phyloP scores from a whole-genome alignment of 192 early-diverging fungal genomes.

The Phycomyces blakesleeanus region DNA sequence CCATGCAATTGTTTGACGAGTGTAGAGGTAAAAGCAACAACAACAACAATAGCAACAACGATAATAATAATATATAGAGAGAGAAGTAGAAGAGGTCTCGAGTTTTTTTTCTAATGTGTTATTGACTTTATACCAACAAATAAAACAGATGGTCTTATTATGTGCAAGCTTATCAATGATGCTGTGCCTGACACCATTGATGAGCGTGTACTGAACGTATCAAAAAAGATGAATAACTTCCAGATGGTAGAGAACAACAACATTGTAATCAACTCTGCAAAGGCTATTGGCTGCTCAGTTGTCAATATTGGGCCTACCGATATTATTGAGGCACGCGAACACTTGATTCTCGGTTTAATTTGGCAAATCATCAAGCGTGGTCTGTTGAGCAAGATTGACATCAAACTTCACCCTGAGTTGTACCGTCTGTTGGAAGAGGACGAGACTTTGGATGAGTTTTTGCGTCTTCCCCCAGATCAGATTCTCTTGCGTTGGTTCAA shows the following conservation, averaged over 20 bases:
- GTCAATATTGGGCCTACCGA: conserved; percentile 98
- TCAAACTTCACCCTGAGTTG: conserved; percentile 96
- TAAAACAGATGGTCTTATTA: conserved; percentile 84
- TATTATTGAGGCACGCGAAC: conserved; percentile 93
- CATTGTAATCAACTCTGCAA: conserved; percentile 97
- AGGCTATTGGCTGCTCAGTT: conserved; percentile 97
- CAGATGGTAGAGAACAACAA: conserved; percentile 99
- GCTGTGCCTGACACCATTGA: conserved; percentile 95
- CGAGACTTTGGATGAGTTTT: conserved; percentile 91
- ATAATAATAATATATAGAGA: too few relatives aligned
- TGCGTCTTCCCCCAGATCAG: conserved; percentile 92
- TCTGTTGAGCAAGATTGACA: conserved; percentile 93
- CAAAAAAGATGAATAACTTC: conserved; percentile 88
- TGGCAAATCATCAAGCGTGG: conserved; percentile 99
- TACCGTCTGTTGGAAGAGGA: conserved; percentile 91
- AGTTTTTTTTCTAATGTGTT: too few relatives aligned
- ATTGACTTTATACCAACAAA: too few relatives aligned
- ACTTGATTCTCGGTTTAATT: conserved; percentile 93
- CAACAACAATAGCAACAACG: neutral
- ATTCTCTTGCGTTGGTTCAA: conserved; percentile 99
- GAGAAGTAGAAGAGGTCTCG: too few relatives aligned
- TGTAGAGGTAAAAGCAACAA: conserved; percentile 62
- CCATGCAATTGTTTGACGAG: conserved; percentile 97
- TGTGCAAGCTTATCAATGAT: conserved; percentile 98
- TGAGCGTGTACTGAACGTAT: conserved; percentile 92